Evolutionary conservation across 2,329 filamentous ascomycete genomes (phyloP).

Genomic region (Aspergillus sergii): DNA sequence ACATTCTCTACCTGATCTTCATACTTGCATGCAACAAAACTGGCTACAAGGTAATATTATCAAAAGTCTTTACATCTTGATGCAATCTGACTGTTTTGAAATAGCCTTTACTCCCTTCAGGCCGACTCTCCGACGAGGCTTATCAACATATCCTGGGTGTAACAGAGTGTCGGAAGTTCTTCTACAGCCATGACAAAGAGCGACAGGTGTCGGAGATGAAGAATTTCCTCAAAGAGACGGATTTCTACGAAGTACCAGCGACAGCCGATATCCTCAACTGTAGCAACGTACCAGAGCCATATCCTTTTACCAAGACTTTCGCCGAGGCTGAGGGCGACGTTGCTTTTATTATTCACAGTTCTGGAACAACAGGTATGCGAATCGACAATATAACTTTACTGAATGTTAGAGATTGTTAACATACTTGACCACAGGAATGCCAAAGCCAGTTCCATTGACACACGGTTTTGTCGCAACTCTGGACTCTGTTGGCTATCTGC

Average conservation of each 20-base stretch:
- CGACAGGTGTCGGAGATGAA: slow-evolving; percentile 24
- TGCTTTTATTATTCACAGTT: slow-evolving; percentile 6
- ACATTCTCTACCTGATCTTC: slow-evolving; percentile 24
- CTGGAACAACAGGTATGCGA: neutral
- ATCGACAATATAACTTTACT: neutral
- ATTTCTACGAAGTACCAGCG: slow-evolving; percentile 13
- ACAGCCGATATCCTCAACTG: neutral
- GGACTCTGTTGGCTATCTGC: neutral
- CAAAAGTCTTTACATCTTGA: neutral
- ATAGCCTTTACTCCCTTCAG: slow-evolving; percentile 22
- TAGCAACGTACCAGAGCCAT: neutral
- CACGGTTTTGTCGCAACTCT: neutral
- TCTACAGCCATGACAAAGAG: slow-evolving; percentile 29
- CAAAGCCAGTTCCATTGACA: neutral
- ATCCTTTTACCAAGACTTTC: slow-evolving; percentile 21
- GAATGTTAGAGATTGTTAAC: neutral
- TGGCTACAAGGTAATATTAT: slow-evolving; percentile 17
- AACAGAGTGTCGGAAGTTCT: slow-evolving; percentile 22
- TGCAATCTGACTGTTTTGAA: neutral
- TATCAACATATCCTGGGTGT: slow-evolving; percentile 19
- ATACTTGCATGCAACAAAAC: slow-evolving; percentile 25
- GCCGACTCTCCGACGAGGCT: slow-evolving; percentile 23
- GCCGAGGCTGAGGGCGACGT: slow-evolving; percentile 26
- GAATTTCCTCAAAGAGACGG: slow-evolving; percentile 6
- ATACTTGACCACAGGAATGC: neutral